Evolutionary conservation across 2,329 filamentous ascomycete genomes (phyloP).

Genomic region (Raffaelea albimanens): DNA sequence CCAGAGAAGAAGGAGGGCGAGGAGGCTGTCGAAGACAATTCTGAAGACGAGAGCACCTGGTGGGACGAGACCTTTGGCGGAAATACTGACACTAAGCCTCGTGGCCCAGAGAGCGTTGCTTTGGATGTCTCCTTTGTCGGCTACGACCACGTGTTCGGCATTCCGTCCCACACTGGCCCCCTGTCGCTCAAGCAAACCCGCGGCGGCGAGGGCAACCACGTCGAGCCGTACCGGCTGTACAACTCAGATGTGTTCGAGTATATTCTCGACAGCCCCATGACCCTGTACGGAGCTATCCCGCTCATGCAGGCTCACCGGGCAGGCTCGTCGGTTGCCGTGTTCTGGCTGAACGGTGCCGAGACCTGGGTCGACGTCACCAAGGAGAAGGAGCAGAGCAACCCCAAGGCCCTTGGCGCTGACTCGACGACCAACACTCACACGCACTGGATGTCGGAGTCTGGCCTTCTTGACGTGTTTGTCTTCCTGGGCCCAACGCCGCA

Average conservation of each 20-base stretch:
- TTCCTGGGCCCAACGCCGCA: constrained; percentile 83
- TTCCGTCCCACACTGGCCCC: constrained; percentile 84
- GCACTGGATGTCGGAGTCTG: constrained; percentile 94
- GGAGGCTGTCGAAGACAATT: constrained; percentile 20
- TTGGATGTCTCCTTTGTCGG: constrained; percentile 88
- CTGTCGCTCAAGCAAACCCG: constrained; percentile 84
- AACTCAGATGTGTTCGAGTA: constrained; percentile 98
- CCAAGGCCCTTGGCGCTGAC: constrained; percentile 61
- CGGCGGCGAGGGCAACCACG: constrained; percentile 75
- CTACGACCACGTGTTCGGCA: constrained; percentile 88
- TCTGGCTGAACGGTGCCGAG: constrained; percentile 95
- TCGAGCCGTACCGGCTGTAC: constrained; percentile 87
- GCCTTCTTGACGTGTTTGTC: constrained; percentile 84
- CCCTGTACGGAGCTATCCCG: constrained; percentile 91
- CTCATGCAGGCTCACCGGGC: constrained; percentile 97
- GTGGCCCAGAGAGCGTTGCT: constrained; percentile 82
- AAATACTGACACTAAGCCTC: constrained; percentile 91
- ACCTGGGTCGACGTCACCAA: constrained; percentile 97
- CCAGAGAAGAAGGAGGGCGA: constrained; percentile 27
- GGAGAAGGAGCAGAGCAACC: constrained; percentile 61
- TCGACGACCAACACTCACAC: constrained; percentile 72
- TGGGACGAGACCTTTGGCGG: constrained; percentile 97
- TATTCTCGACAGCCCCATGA: constrained; percentile 95
- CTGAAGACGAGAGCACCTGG: constrained; percentile 81
- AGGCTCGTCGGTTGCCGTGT: constrained; percentile 86